Evolutionary conservation across 2,329 filamentous ascomycete genomes (phyloP).

Genomic region (Fusarium sp.): DNA sequence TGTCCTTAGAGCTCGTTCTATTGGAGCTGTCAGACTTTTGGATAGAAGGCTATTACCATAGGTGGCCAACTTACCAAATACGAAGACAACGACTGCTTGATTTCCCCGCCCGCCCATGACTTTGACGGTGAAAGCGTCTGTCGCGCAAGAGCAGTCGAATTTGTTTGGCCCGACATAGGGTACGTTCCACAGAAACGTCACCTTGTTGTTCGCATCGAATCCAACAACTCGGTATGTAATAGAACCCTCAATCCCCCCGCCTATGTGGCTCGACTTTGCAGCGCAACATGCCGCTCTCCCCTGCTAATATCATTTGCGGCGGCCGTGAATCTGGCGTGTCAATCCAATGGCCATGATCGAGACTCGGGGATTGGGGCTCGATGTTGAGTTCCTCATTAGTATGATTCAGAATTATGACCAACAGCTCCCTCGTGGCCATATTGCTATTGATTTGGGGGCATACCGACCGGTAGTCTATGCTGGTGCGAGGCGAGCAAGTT

Average conservation of each 20-base stretch:
- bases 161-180: constrained; percentile 1
- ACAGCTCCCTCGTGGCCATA: too few species aligned
- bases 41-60: background rate
- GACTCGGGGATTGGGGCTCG: too few species aligned
- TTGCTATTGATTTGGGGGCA: too few species aligned
- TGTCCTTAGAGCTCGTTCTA: background rate
- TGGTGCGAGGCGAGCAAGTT: too few species aligned
- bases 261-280: background rate
- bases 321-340: too few species aligned
- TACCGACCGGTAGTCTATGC: too few species aligned
- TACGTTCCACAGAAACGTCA: constrained; percentile 2
- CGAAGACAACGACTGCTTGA: constrained; percentile 11
- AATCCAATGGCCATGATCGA: too few species aligned
- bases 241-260: background rate
- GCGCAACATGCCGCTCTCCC: too few species aligned
- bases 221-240: background rate
- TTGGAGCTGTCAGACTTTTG: background rate
- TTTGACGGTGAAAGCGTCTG: background rate
- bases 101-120: background rate
- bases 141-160: background rate
- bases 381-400: too few species aligned
- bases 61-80: constrained; percentile 3
- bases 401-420: too few species aligned
- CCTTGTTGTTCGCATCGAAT: background rate
- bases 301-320: too few species aligned